Conservation (phyloP, 495 filamentous ascomycete genomes). For the Mycothermus thermophilus region DNA sequence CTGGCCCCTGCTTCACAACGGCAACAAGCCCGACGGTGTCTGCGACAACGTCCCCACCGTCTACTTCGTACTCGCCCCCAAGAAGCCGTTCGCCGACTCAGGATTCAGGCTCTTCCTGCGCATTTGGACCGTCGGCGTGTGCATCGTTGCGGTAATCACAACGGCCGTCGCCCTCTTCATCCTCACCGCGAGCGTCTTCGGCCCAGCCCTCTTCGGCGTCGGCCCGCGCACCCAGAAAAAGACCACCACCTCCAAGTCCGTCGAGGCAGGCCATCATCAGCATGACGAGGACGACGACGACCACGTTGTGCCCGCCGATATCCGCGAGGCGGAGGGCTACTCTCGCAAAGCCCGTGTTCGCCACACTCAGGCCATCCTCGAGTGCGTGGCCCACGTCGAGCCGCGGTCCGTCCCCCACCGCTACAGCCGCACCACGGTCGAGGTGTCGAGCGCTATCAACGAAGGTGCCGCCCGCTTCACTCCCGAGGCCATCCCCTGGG, state of each 20-base stretch:
- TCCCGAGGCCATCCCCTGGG: constrained; percentile 18
- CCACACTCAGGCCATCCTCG: constrained; percentile 16
- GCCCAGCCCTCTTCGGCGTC: constrained; percentile 8
- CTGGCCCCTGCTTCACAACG: constrained; percentile 17
- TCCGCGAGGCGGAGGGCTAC: constrained; percentile 8
- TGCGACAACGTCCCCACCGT: constrained; percentile 20
- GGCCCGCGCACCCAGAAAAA: background rate
- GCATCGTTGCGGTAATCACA: constrained; percentile 17
- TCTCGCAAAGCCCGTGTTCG: constrained; percentile 9
- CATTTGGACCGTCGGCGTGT: constrained; percentile 19
- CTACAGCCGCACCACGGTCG: constrained; percentile 8
- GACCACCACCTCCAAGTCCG: constrained; percentile 4
- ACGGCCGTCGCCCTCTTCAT: constrained; percentile 14
- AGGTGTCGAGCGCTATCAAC: no score
- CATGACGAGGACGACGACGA: constrained; percentile 6
- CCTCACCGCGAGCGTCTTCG: constrained; percentile 11
- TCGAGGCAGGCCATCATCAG: constrained; percentile 6
- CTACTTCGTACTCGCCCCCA: constrained; percentile 17
- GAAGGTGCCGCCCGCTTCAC: constrained; percentile 15
- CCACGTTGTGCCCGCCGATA: no score
- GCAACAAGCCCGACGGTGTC: constrained; percentile 11
- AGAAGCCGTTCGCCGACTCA: constrained; percentile 15
- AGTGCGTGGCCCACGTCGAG: constrained; percentile 13
- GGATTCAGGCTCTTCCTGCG: constrained; percentile 14
- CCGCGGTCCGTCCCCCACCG: constrained; percentile 11